phyloP scores from a whole-genome alignment of 148 eudicot genomes.

The Diospyros kaki region DNA sequence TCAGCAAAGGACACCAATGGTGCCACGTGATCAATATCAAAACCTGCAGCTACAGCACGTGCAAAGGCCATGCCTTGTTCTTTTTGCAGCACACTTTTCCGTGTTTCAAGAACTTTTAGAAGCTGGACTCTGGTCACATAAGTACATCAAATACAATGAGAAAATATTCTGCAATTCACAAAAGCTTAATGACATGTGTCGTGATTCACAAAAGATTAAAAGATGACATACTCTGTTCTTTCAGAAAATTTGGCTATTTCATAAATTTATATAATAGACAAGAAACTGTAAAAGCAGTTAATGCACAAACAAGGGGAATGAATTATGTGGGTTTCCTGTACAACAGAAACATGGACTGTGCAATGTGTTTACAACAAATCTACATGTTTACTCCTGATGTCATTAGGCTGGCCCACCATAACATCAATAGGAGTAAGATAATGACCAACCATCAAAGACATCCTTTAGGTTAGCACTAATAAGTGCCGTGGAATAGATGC shows the following conservation, averaged over 20 bases:
- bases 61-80: constrained; percentile 99
- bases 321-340: background rate
- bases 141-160: constrained; percentile 13
- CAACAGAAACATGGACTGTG: background rate
- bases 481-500: background rate
- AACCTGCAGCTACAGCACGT: constrained; percentile 93
- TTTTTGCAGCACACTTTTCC: constrained; percentile 72
- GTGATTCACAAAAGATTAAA: background rate
- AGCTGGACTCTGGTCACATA: constrained; percentile 70
- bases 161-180: background rate
- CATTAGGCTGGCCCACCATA: background rate
- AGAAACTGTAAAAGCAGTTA: background rate
- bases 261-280: background rate
- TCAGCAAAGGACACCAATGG: constrained; percentile 66
- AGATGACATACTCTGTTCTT: background rate
- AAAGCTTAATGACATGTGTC: background rate
- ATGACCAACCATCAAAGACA: background rate
- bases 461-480: background rate
- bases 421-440: background rate
- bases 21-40: constrained; percentile 68
- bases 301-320: background rate
- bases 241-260: background rate
- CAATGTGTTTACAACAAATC: background rate
- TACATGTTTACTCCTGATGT: background rate
- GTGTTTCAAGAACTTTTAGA: constrained; percentile 78